A percentile compares a stretch with the other conserved stretches of the same genome.
Evolutionary conservation across 2,329 filamentous ascomycete species (phyloP).

Genomic region (Phyllosticta paracitricarpa): DNA sequence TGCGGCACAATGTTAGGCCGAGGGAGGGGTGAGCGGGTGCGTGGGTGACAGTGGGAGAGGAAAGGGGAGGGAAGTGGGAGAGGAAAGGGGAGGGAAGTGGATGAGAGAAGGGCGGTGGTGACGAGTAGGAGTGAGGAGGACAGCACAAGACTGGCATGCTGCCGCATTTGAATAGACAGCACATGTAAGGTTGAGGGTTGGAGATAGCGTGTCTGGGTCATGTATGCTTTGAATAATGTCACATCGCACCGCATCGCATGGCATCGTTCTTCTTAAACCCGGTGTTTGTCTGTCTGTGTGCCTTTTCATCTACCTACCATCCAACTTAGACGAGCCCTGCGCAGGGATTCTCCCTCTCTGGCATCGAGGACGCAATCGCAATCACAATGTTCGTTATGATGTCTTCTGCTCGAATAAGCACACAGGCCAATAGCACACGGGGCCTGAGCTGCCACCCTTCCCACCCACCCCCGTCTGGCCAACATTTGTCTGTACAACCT

Average conservation of each 20-base stretch:
- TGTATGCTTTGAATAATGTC: neutral
- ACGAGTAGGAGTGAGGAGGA: too few relatives aligned
- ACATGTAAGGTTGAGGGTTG: slow-evolving; percentile 10
- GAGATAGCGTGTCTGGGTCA: neutral
- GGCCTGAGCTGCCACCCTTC: too few relatives aligned
- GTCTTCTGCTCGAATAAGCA: too few relatives aligned
- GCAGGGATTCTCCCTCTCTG: too few relatives aligned
- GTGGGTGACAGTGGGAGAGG: neutral
- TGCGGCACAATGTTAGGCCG: neutral
- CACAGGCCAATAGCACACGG: too few relatives aligned
- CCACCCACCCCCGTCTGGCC: too few relatives aligned
- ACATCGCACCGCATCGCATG: neutral
- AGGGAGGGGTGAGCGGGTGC: neutral
- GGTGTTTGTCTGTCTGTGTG: neutral
- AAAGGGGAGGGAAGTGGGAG: neutral
- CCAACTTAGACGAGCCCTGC: too few relatives aligned
- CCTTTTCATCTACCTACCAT: neutral
- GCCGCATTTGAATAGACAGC: too few relatives aligned
- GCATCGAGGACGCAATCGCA: too few relatives aligned
- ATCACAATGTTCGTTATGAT: too few relatives aligned
- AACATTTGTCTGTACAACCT: too few relatives aligned
- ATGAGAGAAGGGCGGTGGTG: neutral
- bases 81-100: neutral
- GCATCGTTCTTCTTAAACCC: neutral
- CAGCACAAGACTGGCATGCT: too few relatives aligned